Evolutionary conservation across 1,284 basidiomycete genomes (phyloP).

Genomic region (Trichosporon sp.): DNA sequence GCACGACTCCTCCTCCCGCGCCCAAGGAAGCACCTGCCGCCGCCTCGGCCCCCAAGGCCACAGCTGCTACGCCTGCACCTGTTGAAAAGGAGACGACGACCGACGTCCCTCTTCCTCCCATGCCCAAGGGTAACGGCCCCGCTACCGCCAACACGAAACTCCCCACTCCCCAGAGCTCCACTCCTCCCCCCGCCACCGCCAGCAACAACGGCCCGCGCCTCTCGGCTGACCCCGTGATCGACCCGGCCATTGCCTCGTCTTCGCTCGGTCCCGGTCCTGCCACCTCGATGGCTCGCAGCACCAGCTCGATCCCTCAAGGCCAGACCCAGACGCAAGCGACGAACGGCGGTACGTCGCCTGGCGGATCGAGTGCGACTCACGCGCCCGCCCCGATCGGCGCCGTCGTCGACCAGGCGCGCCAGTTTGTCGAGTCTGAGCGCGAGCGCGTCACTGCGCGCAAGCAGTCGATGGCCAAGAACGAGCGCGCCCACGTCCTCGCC

Average conservation of each 20-base stretch:
- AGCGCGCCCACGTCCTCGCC: conserved; percentile 65
- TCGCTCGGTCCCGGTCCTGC: conserved; percentile 28
- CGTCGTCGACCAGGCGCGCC: conserved; percentile 66
- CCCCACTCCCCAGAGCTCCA: conserved; percentile 11
- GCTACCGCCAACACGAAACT: conserved; percentile 27
- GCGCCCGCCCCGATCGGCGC: conserved; percentile 33
- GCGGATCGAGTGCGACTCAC: conserved; percentile 21
- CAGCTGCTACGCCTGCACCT: conserved; percentile 33
- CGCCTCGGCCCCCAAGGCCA: conserved; percentile 24
- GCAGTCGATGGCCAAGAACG: conserved; percentile 83
- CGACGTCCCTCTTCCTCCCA: conserved; percentile 14
- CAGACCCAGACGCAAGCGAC: conserved; percentile 11
- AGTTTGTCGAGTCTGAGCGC: conserved; percentile 86
- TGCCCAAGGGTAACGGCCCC: conserved; percentile 33
- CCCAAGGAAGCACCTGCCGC: conserved; percentile 21
- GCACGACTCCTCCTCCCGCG: conserved; percentile 2
- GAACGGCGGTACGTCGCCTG: conserved; percentile 30
- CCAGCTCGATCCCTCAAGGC: conserved; percentile 29
- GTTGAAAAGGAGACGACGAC: conserved; percentile 16
- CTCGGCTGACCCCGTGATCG: conserved; percentile 37
- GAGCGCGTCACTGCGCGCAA: conserved; percentile 86
- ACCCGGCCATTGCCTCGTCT: conserved; percentile 33
- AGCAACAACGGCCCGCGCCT: conserved; percentile 22
- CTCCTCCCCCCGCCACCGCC: conserved; percentile 23
- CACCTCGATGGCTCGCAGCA: conserved; percentile 31